Conservation (phyloP, 495 filamentous ascomycete species). For the Penicillium mononematosum region DNA sequence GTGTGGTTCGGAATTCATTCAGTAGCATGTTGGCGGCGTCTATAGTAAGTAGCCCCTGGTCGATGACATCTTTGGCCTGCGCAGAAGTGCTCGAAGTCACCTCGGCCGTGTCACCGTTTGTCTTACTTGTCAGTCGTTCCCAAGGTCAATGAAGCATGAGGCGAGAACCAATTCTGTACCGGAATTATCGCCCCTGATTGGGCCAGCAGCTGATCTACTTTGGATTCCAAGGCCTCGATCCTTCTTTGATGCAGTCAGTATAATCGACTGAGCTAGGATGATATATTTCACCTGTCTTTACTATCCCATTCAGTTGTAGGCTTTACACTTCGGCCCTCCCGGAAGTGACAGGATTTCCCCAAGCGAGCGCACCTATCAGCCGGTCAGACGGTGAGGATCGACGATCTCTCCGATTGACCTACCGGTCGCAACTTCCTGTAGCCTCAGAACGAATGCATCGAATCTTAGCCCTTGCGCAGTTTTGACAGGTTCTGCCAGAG, state of each 20-base stretch:
- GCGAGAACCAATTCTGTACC: neutral
- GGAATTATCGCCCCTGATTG: neutral
- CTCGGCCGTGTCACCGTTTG: too few species aligned
- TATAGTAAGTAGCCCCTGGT: too few species aligned
- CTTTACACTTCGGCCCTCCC: constrained; percentile 1
- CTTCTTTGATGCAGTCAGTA: constrained; percentile 7
- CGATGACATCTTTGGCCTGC: too few species aligned
- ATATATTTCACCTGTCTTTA: neutral
- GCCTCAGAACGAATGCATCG: constrained; percentile 14
- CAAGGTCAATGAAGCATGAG: too few species aligned
- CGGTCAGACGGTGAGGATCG: neutral
- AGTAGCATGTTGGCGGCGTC: too few species aligned
- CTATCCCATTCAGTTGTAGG: neutral
- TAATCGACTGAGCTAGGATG: neutral
- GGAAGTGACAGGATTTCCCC: constrained; percentile 20
- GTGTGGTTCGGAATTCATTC: too few species aligned
- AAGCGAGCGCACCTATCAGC: constrained; percentile 16
- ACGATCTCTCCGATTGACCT: neutral
- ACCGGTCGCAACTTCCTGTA: constrained; percentile 17
- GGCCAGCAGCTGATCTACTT: constrained; percentile 19
- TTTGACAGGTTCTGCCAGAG: constrained; percentile 23
- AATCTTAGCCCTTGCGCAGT: constrained; percentile 25
- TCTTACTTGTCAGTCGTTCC: too few species aligned
- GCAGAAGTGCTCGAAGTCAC: too few species aligned
- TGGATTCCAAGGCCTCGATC: constrained; percentile 18